A percentile compares a stretch with the other conserved stretches of the same genome.
Evolutionary conservation across 2,329 filamentous ascomycete genomes (phyloP).

Genomic region (Pestalotiopsis sp.): DNA sequence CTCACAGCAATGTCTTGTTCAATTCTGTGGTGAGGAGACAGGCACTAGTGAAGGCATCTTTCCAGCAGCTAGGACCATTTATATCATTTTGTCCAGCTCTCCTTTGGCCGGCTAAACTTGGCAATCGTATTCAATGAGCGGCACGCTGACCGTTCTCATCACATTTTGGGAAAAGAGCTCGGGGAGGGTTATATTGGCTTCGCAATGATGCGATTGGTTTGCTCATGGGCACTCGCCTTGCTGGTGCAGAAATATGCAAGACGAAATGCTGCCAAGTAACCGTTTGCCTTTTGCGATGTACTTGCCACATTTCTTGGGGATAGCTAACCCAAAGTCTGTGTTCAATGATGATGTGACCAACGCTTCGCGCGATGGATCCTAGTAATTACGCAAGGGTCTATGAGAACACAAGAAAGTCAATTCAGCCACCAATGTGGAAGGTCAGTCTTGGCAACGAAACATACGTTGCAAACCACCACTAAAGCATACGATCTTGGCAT

Average conservation of each 20-base stretch:
- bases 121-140: neutral
- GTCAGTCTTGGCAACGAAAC: neutral
- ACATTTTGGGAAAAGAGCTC: neutral
- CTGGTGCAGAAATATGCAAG: neutral
- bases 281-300: neutral
- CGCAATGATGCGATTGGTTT: neutral
- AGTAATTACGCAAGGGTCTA: neutral
- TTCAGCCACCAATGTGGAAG: constrained; percentile 1
- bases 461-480: neutral
- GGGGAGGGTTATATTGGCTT: neutral
- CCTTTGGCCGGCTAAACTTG: neutral
- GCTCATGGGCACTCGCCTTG: neutral
- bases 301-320: neutral
- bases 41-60: neutral
- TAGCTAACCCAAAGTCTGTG: too few species aligned
- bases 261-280: constrained; percentile 1
- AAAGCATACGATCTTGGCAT: neutral
- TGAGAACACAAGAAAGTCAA: neutral
- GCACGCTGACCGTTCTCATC: neutral
- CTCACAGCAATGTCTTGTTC: neutral
- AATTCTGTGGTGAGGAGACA: neutral
- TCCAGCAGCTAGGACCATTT: neutral
- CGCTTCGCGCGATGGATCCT: neutral
- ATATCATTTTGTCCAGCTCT: neutral
- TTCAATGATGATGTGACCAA: neutral